A percentile compares a stretch with the other conserved stretches of the same genome.
phyloP scores from a whole-genome alignment of 441 rosid genomes.

The Hura crepitans region DNA sequence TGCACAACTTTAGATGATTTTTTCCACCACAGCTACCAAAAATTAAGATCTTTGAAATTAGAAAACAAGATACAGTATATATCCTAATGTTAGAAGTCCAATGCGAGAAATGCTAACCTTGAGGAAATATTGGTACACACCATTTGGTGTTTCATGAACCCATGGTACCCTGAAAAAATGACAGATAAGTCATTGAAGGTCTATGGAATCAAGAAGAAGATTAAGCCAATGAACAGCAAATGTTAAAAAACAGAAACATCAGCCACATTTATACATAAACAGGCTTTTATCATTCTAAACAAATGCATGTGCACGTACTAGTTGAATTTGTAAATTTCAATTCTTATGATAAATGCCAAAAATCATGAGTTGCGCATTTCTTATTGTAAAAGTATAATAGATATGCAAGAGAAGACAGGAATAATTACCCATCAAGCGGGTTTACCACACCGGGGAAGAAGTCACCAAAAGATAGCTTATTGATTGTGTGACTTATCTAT shows the following conservation, averaged over 20 bases:
- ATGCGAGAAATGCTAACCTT: constrained; percentile 44
- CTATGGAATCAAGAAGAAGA: neutral
- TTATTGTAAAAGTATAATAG: neutral
- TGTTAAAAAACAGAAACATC: neutral
- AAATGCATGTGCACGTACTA: neutral
- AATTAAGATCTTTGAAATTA: neutral
- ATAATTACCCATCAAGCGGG: constrained; percentile 81
- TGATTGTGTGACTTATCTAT: constrained; percentile 89
- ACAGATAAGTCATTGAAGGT: neutral
- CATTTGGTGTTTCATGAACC: constrained; percentile 71
- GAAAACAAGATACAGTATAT: neutral
- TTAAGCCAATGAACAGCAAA: neutral
- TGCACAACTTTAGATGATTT: neutral
- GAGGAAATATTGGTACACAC: constrained; percentile 86
- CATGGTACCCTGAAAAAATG: constrained; percentile 48
- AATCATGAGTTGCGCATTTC: neutral
- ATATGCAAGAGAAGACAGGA: constrained; percentile 5
- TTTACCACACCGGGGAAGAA: constrained; percentile 91
- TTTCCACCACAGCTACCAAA: neutral
- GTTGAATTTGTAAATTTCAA: neutral
- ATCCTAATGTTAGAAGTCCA: constrained; percentile 1
- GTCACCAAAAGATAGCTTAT: constrained; percentile 78
- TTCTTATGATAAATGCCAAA: neutral
- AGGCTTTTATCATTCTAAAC: neutral
- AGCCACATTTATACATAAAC: neutral